Evolutionary conservation across 2,329 filamentous ascomycete species (phyloP), one percentile per base, ranked within the genome.

Genomic region (Trichoderma sp.): DNA sequence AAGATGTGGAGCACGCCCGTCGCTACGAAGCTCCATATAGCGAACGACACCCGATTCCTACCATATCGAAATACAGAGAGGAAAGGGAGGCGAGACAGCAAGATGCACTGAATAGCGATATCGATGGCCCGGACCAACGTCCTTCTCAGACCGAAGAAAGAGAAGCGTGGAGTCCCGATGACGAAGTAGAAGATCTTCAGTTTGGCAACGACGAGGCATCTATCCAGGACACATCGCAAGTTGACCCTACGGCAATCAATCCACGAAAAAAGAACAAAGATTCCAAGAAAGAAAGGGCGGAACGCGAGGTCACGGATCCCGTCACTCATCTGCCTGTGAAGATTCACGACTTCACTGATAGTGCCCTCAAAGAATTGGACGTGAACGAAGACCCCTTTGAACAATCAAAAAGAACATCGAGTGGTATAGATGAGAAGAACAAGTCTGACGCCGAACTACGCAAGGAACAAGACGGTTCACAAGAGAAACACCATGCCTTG

Each of bases 301-400:
- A 85, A n/a, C 82, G 86, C 72, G 85, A 91, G 77, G 91, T 93
- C 61, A 93, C 91, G 1, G 91, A 93, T 76, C 91, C 91, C 0
- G 86, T 93, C 50, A 93, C 91, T 1, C 91, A 93, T 79, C 83
- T 93, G 3, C 90, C 91, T 2, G 85, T 93, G 62, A 83, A 81
- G 43, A 91, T 93, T 43, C 89, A 92, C 76, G 91, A 93, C 77
- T 90, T 90, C 75, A 92, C 91, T 0, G 84, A 86, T 32, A 86
- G 88, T 50, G 89, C 91, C 67, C 82, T 93, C 13, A 77, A 82
- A 17, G 75, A 79, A 8, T 73, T 80, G 20, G 76, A 78, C 11
- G 67, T 72, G 20, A 79, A 81, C 57, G 74, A 80, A 6, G 74
- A 79, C 72, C n/a, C 80, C 68, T 66, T 81, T 20, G 83, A 82